phyloP scores from a whole-genome alignment of 2,329 filamentous ascomycete genomes.

The Coniochaeta sp. region DNA sequence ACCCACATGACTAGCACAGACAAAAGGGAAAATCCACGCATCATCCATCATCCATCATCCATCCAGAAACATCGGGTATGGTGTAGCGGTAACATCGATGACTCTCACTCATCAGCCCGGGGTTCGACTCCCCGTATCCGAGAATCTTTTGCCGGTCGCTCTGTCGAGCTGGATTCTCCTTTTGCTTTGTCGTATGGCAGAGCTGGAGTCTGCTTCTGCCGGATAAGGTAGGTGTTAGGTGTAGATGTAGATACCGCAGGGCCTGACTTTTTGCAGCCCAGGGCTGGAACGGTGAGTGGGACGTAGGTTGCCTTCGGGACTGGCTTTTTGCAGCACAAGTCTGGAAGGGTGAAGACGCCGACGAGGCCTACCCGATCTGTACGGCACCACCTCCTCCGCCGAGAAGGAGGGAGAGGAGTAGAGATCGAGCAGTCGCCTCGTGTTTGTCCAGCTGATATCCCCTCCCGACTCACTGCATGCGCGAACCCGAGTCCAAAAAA shows the following conservation, averaged over 20 bases:
- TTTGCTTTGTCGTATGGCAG: too few relatives aligned
- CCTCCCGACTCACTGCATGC: neutral
- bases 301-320: too few relatives aligned
- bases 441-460: neutral
- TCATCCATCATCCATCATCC: neutral
- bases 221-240: too few relatives aligned
- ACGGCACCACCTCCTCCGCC: slow-evolving; percentile 2
- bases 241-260: too few relatives aligned
- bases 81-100: slow-evolving; percentile 2
- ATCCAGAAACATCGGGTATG: slow-evolving; percentile 3
- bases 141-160: neutral
- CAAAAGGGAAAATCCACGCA: neutral
- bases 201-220: too few relatives aligned
- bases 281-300: too few relatives aligned
- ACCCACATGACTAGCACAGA: neutral
- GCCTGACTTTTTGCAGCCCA: too few relatives aligned
- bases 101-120: slow-evolving; percentile 1
- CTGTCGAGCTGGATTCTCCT: neutral
- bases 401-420: slow-evolving; percentile 5
- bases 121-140: slow-evolving; percentile 1
- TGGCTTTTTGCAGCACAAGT: too few relatives aligned
- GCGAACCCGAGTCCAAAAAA: neutral
- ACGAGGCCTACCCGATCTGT: neutral
- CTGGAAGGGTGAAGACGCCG: too few relatives aligned
- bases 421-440: slow-evolving; percentile 1